Percentiles rank a stretch among this genome's conserved stretches.
Conservation (phyloP, 257 asterid genomes). For the Solanum pinnatisectum region DNA sequence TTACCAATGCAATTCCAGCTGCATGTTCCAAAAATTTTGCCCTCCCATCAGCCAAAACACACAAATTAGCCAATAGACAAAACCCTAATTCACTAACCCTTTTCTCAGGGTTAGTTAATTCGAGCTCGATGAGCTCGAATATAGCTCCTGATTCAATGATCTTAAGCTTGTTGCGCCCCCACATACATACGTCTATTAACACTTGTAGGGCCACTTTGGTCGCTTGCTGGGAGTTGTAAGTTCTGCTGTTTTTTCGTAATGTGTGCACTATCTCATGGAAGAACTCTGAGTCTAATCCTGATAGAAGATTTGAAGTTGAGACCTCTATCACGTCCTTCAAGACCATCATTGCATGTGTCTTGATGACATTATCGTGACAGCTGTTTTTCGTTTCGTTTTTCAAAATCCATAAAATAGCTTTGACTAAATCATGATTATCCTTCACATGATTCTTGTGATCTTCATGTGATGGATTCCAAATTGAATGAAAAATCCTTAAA, state of each 20-base stretch:
- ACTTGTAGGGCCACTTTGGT: constrained; percentile 22
- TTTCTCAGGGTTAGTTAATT: constrained; percentile 21
- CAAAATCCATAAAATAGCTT: constrained; percentile 29
- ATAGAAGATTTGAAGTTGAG: not conserved
- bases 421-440: constrained; percentile 15
- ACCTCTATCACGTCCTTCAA: constrained; percentile 7
- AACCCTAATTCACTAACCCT: constrained; percentile 35
- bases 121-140: constrained; percentile 34
- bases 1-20: constrained; percentile 39
- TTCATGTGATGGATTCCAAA: not conserved
- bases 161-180: constrained; percentile 29
- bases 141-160: constrained; percentile 38
- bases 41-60: constrained; percentile 52
- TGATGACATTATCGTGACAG: not conserved
- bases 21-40: constrained; percentile 50
- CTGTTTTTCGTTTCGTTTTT: not conserved
- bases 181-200: constrained; percentile 16
- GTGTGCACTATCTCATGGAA: not conserved
- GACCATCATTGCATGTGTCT: constrained; percentile 21
- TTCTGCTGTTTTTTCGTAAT: not conserved
- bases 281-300: constrained; percentile 18
- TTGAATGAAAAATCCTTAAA: constrained; percentile 18
- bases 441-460: constrained; percentile 1
- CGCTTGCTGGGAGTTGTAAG: constrained; percentile 2
- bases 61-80: constrained; percentile 32